Conservation (phyloP, 148 eudicot species). For the Fagopyrum esculentum region DNA sequence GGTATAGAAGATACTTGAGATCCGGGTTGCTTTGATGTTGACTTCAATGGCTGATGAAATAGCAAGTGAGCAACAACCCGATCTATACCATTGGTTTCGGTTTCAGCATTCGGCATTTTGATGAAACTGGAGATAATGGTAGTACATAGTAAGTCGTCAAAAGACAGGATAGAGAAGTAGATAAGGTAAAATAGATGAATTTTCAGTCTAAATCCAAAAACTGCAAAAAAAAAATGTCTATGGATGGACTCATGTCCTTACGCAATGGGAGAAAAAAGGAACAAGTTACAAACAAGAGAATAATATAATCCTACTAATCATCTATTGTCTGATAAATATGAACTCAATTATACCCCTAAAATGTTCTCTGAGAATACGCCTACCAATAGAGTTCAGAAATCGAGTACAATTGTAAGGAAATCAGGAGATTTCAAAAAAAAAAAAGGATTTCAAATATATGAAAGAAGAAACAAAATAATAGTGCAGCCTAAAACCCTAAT, state of each 20-base stretch:
- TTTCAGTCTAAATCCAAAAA: not conserved
- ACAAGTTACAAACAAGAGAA: not conserved
- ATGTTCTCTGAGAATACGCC: not conserved
- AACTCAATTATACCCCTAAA: not conserved
- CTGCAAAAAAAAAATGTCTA: not conserved
- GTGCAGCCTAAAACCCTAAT: not conserved
- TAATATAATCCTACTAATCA: not conserved
- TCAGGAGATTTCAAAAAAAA: not conserved
- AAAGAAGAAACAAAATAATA: not conserved
- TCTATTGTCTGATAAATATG: not conserved
- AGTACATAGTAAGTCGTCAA: not conserved
- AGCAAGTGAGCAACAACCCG: slow-evolving; percentile 74
- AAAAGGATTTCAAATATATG: too few relatives aligned
- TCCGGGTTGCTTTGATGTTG: slow-evolving; percentile 32
- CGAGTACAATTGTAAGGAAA: not conserved
- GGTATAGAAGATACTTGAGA: slow-evolving; percentile 45
- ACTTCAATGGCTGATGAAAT: slow-evolving; percentile 55
- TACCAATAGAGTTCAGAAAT: not conserved
- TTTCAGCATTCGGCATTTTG: slow-evolving; percentile 36
- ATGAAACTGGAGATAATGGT: slow-evolving; percentile 25
- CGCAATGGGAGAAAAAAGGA: not conserved
- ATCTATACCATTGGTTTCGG: slow-evolving; percentile 69
- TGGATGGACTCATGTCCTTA: too few relatives aligned
- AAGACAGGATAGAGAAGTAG: not conserved
- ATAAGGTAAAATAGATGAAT: not conserved